Conservation (phyloP, 2,329 filamentous ascomycete genomes). For the Cordyceps fumosorosea region DNA sequence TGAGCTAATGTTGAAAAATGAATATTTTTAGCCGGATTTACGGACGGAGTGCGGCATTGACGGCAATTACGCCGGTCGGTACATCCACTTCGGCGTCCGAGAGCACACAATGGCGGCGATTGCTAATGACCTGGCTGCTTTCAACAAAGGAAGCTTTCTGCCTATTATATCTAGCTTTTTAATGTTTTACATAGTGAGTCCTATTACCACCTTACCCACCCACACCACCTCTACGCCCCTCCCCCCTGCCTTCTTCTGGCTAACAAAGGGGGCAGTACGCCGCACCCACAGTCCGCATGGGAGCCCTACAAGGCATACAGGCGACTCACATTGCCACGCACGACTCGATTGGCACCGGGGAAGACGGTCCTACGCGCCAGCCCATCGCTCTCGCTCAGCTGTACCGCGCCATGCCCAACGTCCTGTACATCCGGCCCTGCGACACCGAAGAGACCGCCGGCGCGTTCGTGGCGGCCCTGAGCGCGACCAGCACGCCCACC, state of each 20-base stretch:
- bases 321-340: constrained; percentile 56
- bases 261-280: constrained; percentile 32
- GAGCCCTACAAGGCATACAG: constrained; percentile 47
- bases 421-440: constrained; percentile 53
- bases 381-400: constrained; percentile 50
- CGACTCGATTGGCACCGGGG: constrained; percentile 52
- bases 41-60: constrained; percentile 41
- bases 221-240: no score
- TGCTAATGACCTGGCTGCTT: constrained; percentile 54
- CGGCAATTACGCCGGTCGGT: constrained; percentile 48
- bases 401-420: constrained; percentile 57
- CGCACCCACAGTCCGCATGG: constrained; percentile 54
- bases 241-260: not conserved
- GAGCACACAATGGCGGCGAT: constrained; percentile 56
- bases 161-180: constrained; percentile 55
- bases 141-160: constrained; percentile 45
- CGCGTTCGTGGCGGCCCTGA: constrained; percentile 44
- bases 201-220: not conserved
- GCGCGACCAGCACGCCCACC: constrained; percentile 32
- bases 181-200: constrained; percentile 48
- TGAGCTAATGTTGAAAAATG: not conserved
- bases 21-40: constrained; percentile 26
- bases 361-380: constrained; percentile 58
- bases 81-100: constrained; percentile 54
- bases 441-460: constrained; percentile 53